phyloP scores from a whole-genome alignment of 139 green algal genomes.

The Asterochloris erici region DNA sequence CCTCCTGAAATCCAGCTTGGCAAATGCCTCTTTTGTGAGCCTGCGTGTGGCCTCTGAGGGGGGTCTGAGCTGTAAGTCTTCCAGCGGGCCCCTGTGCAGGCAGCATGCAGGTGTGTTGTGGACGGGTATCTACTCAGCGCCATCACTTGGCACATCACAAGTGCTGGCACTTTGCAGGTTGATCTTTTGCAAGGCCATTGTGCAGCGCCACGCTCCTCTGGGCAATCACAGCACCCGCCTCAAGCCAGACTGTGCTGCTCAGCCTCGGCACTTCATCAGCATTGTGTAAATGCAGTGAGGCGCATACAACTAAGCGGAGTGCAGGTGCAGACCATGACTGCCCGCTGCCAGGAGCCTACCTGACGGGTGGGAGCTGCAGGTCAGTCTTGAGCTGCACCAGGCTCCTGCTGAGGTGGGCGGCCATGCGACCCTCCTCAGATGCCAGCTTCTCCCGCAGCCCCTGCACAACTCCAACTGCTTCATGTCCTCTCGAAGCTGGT shows the following conservation, averaged over 20 bases:
- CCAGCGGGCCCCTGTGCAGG: constrained; percentile 6
- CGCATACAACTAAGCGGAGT: not conserved
- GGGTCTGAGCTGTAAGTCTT: constrained; percentile 1
- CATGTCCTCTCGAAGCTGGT: not conserved
- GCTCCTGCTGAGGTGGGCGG: constrained; percentile 46
- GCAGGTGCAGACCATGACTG: not conserved
- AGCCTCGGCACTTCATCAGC: too few relatives aligned
- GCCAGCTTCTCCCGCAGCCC: constrained; percentile 17
- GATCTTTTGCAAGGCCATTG: not conserved
- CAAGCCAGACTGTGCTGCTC: not conserved
- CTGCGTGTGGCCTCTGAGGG: not conserved
- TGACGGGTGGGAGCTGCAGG: constrained; percentile 46
- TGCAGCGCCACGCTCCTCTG: not conserved
- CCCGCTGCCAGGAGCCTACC: not conserved
- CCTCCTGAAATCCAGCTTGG: constrained; percentile 30
- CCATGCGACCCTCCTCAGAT: constrained; percentile 25
- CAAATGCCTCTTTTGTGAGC: constrained; percentile 12
- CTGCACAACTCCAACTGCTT: not conserved
- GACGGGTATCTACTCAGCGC: too few relatives aligned
- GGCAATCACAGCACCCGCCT: not conserved
- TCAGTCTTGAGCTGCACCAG: constrained; percentile 51
- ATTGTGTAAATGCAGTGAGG: not conserved
- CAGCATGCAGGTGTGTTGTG: too few relatives aligned
- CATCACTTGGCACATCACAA: too few relatives aligned
- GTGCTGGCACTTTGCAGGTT: too few relatives aligned